Evolutionary conservation across 352 stramenopile genomes (phyloP), one percentile per base, ranked within the genome.

Genomic region (Pythium dissimile): DNA sequence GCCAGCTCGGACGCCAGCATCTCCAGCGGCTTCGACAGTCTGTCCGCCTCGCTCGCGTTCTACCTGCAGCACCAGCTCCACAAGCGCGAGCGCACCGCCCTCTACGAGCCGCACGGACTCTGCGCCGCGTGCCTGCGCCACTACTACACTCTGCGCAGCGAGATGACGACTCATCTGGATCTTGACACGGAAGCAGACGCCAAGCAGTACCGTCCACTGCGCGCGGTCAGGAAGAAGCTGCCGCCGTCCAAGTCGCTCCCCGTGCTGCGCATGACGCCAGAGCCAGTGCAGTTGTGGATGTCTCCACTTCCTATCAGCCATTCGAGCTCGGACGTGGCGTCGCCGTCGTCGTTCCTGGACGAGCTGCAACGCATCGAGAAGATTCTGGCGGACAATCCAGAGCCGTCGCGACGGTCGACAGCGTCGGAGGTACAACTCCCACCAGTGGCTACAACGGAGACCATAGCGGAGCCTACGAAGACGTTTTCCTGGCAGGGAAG

Each of bases 21-120:
- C 30, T 68, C 57, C 18, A 70, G 62, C 16, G 77, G 79, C 16
- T 84, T 75, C 31, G 49, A 28, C 0, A 65, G 73, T 41, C 78
- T 87, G 12, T 37, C 49, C 9, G 32, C 53, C 12, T 71, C 73
- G 5, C 64, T 87, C n/a, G 43, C 49, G 20, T 87, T 87, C 55
- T 71, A 84, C 31, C 51, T 89, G 43, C 74, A 87, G 28, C 71
- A 89, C 28, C 72, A 75, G 13, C 28, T 86, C 41, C 56, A 63
- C 2, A 86, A 80, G 45, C 66, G 75, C 12, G 75, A 87, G 20
- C 63, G 69, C 12, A 77, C 64, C 9, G 67, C 77, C 24, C 55
- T 89, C 15, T 89, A 88, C 39, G 79, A 86, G 30, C 48, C 77
- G 0, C 79, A 89, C 50, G 62, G 72, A 1, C 58, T 89, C 9